Base-by-base conservation (phyloP, 495 filamentous ascomycete species). In the Daldinia bambusicola region DNA sequence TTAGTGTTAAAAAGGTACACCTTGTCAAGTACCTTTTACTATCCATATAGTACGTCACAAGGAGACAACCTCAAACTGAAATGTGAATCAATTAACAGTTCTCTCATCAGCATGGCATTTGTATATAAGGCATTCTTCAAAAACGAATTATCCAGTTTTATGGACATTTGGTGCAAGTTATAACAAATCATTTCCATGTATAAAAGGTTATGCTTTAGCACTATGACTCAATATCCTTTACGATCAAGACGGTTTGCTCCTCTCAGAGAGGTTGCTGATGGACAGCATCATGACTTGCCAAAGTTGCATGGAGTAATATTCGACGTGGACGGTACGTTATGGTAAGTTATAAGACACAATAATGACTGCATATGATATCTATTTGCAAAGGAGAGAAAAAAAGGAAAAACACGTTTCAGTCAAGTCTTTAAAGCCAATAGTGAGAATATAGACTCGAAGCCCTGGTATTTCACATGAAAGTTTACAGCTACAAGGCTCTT, bases 241-340 rank as follows among this genome's bases (percentile, higher is more conserved):
- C 14, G 57, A 45, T 60, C 75, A 14, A 79, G 69, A 56, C 82
- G 81, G 9, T 89, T 90, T 71, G 87, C 87, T 5, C 87, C 88
- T 16, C 72, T 80, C 41, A 75, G 65, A 43, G 67, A 69, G 37
- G 66, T 65, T 1, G 66, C 66, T 22, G 41, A 55, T 30, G 65
- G 56, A 8, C 41, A 76, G 8, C 58, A 70, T 6, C 55, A 74
- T 31, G 74, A 79, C 62, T 81, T 82, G 10, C 90, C 90, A 40
- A 84, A 79, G 56, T 79, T 98, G 55, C 88, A 89, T 71, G 95
- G 95, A 1, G 86, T 98, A 6, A 88, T 98, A 34, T 98, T 98
- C 78, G 95, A 98, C 81, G 92, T 98, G 36, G 95, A 98, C 79
- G 95, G 95, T 6, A 98, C 95, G 20, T 78, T 98, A 55, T 97